Evolutionary conservation across 805 yeast species (phyloP).

Genomic region (Teunomyces pallodes): DNA sequence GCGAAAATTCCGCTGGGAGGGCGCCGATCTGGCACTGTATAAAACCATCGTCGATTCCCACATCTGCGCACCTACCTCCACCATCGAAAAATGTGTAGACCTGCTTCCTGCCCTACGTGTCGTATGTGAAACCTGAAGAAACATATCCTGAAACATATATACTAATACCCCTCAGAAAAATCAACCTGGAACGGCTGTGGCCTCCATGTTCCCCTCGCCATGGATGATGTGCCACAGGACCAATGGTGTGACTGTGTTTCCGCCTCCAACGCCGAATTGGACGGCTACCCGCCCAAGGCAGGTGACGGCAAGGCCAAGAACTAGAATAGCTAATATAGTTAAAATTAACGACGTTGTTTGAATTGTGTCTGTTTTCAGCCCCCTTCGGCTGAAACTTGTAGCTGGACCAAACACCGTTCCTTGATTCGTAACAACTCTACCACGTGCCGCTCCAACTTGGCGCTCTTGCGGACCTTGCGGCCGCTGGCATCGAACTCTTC

Average conservation of each 20-base stretch:
- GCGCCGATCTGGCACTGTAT: neutral
- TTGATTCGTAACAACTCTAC: constrained; percentile 49
- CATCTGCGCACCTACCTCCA: neutral
- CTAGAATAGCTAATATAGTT: constrained; percentile 1
- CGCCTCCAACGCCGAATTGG: constrained; percentile 23
- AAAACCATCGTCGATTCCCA: neutral
- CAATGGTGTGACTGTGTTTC: constrained; percentile 36
- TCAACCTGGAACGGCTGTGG: constrained; percentile 48
- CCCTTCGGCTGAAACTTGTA: neutral
- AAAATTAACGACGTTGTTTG: too few species aligned
- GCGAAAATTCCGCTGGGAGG: too few species aligned
- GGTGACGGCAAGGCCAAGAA: constrained; percentile 26
- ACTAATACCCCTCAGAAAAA: constrained; percentile 5
- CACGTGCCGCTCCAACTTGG: constrained; percentile 47
- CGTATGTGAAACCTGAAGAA: constrained; percentile 11
- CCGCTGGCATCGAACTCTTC: constrained; percentile 13
- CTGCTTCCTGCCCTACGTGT: constrained; percentile 31
- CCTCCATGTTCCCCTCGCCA: constrained; percentile 39
- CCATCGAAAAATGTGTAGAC: constrained; percentile 30
- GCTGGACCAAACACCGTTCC: constrained; percentile 20
- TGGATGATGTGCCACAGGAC: constrained; percentile 32
- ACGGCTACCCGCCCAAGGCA: constrained; percentile 35
- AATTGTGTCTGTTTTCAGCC: too few species aligned
- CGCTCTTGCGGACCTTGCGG: constrained; percentile 21
- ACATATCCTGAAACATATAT: neutral